Evolutionary conservation across 257 asterid species (phyloP).

Genomic region (Penstemon davidsonii): DNA sequence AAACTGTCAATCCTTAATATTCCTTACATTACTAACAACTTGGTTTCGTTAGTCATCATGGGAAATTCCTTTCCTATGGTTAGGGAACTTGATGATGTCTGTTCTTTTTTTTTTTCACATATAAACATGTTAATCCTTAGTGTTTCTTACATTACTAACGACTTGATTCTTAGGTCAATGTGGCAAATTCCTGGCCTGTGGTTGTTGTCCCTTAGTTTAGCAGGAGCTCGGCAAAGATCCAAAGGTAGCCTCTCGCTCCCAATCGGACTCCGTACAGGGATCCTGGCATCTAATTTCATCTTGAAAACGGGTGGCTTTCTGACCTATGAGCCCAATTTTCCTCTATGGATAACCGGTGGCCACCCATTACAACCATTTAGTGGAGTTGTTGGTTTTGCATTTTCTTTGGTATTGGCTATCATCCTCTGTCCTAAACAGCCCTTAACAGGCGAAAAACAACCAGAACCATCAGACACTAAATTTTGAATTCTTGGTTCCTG

Average conservation of each 20-base stretch:
- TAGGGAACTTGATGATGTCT: neutral
- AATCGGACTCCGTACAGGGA: conserved; percentile 87
- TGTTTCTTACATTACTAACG: conserved; percentile 26
- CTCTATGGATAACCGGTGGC: conserved; percentile 67
- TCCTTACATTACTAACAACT: too few species aligned
- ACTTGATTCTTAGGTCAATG: conserved; percentile 51
- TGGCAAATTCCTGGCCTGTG: conserved; percentile 88
- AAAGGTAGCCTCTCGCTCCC: conserved; percentile 79
- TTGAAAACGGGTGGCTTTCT: conserved; percentile 62
- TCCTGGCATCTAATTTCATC: conserved; percentile 58
- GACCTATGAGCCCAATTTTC: conserved; percentile 47
- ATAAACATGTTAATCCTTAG: neutral
- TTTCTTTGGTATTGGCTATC: conserved; percentile 53
- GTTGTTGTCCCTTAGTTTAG: conserved; percentile 70
- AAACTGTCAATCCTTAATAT: conserved; percentile 1
- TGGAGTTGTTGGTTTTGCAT: conserved; percentile 75
- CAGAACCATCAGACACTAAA: conserved; percentile 40
- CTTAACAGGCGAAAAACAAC: conserved; percentile 29
- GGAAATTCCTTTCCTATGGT: too few species aligned
- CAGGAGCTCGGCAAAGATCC: conserved; percentile 77
- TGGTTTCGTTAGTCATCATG: too few species aligned
- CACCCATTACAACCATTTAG: conserved; percentile 80
- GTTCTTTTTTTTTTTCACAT: conserved; percentile 10
- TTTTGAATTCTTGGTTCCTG: conserved; percentile 4
- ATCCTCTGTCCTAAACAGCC: conserved; percentile 57